Base-by-base conservation (phyloP, 352 stramenopile species). In the Globisporangium heterothallicum region DNA sequence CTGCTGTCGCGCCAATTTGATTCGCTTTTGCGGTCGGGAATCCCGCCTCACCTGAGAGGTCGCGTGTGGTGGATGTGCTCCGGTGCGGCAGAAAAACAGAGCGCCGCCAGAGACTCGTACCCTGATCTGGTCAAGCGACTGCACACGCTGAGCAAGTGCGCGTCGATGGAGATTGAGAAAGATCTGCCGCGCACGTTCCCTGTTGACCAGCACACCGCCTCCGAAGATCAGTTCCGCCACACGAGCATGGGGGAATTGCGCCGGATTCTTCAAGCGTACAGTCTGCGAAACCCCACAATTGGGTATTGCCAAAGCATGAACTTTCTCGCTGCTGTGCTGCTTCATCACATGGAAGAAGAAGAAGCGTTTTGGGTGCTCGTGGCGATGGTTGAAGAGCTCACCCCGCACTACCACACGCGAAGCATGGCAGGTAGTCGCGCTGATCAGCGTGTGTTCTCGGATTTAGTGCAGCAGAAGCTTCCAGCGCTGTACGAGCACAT, bases 271-370 rank as follows among this genome's bases (percentile, higher is more conserved):
- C 77, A 91, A 57, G 86, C 88, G 16, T 95, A 95, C 61, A 87
- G 76, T 21, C 63, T 94, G 16, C 71, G 84, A 4, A 95, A 96
- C 30, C 82, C 84, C 2, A 50, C 55, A n/a, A 69, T 96, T 9
- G 87, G 86, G 2, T 96, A 96, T 63, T 95, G 85, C 58, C 87
- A 96, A 56, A 92, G 81, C 63, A 92, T 95, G 80, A 95, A 94
- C 58, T 93, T 93, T 46, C 38, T 95, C 18, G 86, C 68, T 9
- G 82, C 83, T 0, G 65, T 95, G 32, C 53, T 94, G 59, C 56
- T 95, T 32, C 73, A 91, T 30, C 69, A 92, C 30, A 70, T 94
- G 70, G 80, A 79, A 18, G 86, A 95, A 58, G 82, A 94, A 36
- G 80, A 94, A 44, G 74, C 80, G 2, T 95, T 95, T 59, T 94